Conservation (phyloP, 495 filamentous ascomycete genomes). For the Penicillium soppii region DNA sequence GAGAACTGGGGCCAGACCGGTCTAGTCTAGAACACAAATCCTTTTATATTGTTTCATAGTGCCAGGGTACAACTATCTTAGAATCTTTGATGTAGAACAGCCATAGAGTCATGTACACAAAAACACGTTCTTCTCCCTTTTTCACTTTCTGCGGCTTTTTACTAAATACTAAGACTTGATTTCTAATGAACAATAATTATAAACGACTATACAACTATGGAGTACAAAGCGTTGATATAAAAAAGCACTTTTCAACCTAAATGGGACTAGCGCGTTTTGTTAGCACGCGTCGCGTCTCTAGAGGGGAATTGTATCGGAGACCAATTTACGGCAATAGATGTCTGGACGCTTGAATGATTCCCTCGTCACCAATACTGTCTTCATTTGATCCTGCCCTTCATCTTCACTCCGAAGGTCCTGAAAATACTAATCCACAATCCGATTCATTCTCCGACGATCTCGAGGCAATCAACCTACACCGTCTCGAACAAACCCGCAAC, state of each 20-base stretch:
- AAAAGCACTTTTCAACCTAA: conserved; percentile 12
- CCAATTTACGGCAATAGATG: conserved; percentile 8
- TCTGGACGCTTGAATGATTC: conserved; percentile 34
- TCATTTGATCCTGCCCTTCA: conserved; percentile 56
- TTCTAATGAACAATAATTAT: too few species aligned
- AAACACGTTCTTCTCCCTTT: too few species aligned
- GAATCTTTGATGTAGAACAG: too few species aligned
- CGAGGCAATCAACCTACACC: conserved; percentile 53
- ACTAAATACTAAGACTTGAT: too few species aligned
- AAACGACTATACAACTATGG: too few species aligned
- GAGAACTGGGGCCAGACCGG: conserved; percentile 13
- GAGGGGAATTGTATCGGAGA: conserved; percentile 14
- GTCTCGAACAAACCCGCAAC: conserved; percentile 52
- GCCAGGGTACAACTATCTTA: too few species aligned
- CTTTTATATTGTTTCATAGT: too few species aligned
- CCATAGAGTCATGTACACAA: too few species aligned
- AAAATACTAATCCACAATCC: conserved; percentile 25
- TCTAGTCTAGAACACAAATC: conserved; percentile 16
- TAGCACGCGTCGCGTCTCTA: conserved; percentile 34
- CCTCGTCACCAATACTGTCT: conserved; percentile 37
- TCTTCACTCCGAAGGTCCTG: conserved; percentile 46
- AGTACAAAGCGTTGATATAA: background rate
- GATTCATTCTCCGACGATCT: conserved; percentile 59
- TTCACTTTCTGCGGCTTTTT: too few species aligned
- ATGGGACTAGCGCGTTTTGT: conserved; percentile 33